Evolutionary conservation across 257 asterid genomes (phyloP).

Genomic region (Craterostigma plantagineum): DNA sequence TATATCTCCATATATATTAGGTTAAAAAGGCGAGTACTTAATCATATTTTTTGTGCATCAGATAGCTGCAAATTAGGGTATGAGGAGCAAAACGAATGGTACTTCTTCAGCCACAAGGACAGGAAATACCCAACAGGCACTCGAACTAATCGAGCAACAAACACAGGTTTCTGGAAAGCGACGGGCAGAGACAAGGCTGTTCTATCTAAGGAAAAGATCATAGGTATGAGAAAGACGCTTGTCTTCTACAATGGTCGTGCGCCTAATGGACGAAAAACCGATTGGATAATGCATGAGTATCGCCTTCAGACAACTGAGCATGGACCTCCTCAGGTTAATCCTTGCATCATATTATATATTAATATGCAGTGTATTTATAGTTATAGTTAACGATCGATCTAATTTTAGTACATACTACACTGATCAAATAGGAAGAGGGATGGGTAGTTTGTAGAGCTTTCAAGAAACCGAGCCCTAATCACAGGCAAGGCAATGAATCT

Average conservation of each 20-base stretch:
- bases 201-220: conserved; percentile 41
- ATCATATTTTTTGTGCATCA: conserved; percentile 6
- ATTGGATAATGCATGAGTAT: conserved; percentile 90
- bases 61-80: conserved; percentile 63
- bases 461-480: conserved; percentile 63
- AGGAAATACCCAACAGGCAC: conserved; percentile 74
- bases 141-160: conserved; percentile 66
- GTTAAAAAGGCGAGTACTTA: too few species aligned
- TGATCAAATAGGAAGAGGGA: conserved; percentile 59
- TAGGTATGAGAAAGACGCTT: conserved; percentile 79
- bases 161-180: conserved; percentile 86
- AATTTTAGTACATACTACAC: neutral
- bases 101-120: conserved; percentile 79
- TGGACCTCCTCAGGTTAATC: conserved; percentile 50
- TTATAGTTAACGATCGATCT: neutral
- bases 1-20: too few species aligned
- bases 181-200: conserved; percentile 80
- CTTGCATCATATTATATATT: neutral
- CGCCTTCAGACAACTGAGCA: conserved; percentile 52
- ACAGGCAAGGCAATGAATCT: conserved; percentile 34
- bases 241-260: conserved; percentile 77
- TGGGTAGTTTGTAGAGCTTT: conserved; percentile 93
- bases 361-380: neutral
- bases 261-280: conserved; percentile 59
- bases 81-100: conserved; percentile 79